Evolutionary conservation across 768 basidiomycete genomes (phyloP), one percentile per base, ranked within the genome.

Genomic region (Jaapia argillacea): DNA sequence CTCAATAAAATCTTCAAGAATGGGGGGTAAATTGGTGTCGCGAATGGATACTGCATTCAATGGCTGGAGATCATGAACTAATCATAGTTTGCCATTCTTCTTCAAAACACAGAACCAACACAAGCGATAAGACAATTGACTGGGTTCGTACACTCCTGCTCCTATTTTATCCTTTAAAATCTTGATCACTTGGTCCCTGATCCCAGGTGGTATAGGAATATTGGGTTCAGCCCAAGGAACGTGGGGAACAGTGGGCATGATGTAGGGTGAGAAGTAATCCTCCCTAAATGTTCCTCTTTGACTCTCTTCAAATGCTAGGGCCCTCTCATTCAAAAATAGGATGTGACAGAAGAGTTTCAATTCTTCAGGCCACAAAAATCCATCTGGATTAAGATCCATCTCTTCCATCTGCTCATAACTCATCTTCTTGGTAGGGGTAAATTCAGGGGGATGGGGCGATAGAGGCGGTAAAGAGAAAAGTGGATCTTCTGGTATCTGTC

Each of bases 101-200:
- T 70, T 70, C 0, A 58, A 22, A 0, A 70, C 64, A 18, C 53
- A 57, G 40, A 71, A 69, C 67, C 65, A 68, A 2, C 53, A 33
- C 0, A 60, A 61, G 4, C 60, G 47, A 40, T 70, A 71, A 0
- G 61, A 59, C 0, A 61, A 59, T 5, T 62, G 53, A 1, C 57
- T 59, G 10, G 59, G 55, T 44, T 70, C 59, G 40, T 68, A 70
- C 0, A 64, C 57, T 3, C 65, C 66, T 1, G 63, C 55, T 1
- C 38, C 50, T 1, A 69, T 59, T 44, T 68, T 67, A 1, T 50
- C 21, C 21, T 58, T 51, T 0, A 71, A 39, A 0, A 65, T 43
- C 2, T 55, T 46, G 2, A 62, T 50, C 1, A 69, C 59, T 44
- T 61, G 28, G 4, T 60, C 53, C 0, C 46, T 4, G n/a, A 66